These are phyloP conservation scores for Fusarium fracticaudum DNA, from an alignment of 2,329 filamentous ascomycete genomes.

Conservation along the genomic window DNA sequence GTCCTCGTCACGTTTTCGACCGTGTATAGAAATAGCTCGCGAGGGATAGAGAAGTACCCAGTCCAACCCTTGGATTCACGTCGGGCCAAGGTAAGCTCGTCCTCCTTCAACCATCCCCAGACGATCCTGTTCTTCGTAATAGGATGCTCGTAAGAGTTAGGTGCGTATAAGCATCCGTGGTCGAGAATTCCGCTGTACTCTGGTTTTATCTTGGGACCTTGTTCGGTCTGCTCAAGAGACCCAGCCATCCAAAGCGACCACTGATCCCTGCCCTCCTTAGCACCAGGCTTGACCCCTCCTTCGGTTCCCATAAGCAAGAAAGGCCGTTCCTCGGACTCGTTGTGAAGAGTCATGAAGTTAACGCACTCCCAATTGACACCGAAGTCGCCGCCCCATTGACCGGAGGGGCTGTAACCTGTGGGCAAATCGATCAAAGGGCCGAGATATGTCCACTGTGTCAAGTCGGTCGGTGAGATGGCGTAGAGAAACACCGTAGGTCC, in stretches of 20 bases:
- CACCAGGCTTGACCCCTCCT: conserved; percentile 45
- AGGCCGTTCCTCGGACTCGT: conserved; percentile 44
- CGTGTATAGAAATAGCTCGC: conserved; percentile 54
- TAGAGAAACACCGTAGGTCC: conserved; percentile 60
- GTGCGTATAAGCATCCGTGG: conserved; percentile 59
- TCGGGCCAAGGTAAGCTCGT: conserved; percentile 55
- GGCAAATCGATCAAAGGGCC: conserved; percentile 54
- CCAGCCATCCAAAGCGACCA: conserved; percentile 56
- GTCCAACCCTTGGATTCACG: conserved; percentile 60
- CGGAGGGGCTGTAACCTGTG: conserved; percentile 48
- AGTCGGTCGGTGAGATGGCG: conserved; percentile 49
- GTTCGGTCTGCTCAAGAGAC: conserved; percentile 24
- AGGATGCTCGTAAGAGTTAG: conserved; percentile 59
- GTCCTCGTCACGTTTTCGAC: conserved; percentile 50
- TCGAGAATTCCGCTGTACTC: conserved; percentile 58
- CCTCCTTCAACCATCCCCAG: conserved; percentile 62
- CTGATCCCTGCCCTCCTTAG: conserved; percentile 18
- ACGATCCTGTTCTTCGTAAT: conserved; percentile 52
- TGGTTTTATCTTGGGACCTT: conserved; percentile 44
- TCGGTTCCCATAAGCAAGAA: conserved; percentile 59
- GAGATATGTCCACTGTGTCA: conserved; percentile 56
- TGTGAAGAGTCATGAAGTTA: conserved; percentile 55
- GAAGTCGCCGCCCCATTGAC: conserved; percentile 59
- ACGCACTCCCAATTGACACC: conserved; percentile 63
- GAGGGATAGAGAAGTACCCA: conserved; percentile 57